Conservation (phyloP, 768 basidiomycete genomes). For the Lactarius tabidus region DNA sequence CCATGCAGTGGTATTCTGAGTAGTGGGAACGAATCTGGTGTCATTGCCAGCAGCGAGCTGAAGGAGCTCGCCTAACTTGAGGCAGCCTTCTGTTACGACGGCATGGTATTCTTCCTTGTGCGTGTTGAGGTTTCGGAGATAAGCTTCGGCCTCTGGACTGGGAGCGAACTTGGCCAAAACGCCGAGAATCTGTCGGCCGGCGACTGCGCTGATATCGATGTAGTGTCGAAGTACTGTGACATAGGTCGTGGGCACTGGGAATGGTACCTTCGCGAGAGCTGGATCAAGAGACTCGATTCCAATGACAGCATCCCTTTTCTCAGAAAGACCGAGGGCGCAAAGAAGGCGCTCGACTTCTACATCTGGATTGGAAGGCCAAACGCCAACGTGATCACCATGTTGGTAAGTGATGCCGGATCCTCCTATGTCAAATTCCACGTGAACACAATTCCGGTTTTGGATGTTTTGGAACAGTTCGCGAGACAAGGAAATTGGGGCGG, state of each 20-base stretch:
- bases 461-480: slow-evolving; percentile 80
- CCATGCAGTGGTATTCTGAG: slow-evolving; percentile 82
- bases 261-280: slow-evolving; percentile 95
- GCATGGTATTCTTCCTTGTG: slow-evolving; percentile 84
- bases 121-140: slow-evolving; percentile 70
- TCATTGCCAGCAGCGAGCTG: slow-evolving; percentile 87
- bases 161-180: slow-evolving; percentile 87
- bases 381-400: slow-evolving; percentile 95
- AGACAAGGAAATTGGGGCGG: slow-evolving; percentile 72
- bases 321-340: slow-evolving; percentile 75
- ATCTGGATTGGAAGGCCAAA: slow-evolving; percentile 96
- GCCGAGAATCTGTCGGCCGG: slow-evolving; percentile 90
- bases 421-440: slow-evolving; percentile 90
- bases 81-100: slow-evolving; percentile 74
- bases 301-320: slow-evolving; percentile 80
- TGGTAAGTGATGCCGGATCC: slow-evolving; percentile 98
- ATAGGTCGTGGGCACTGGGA: slow-evolving; percentile 96
- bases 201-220: slow-evolving; percentile 92
- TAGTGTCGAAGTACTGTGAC: slow-evolving; percentile 92
- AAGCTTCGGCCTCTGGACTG: slow-evolving; percentile 65
- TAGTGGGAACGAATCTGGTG: slow-evolving; percentile 48
- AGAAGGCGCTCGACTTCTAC: slow-evolving; percentile 87
- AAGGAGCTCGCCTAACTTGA: slow-evolving; percentile 91
- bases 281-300: slow-evolving; percentile 97
- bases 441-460: slow-evolving; percentile 85